Evolutionary conservation across 169 alveolate species (phyloP), one percentile per base, ranked within the genome.

Genomic region (Eimeria tenella): DNA sequence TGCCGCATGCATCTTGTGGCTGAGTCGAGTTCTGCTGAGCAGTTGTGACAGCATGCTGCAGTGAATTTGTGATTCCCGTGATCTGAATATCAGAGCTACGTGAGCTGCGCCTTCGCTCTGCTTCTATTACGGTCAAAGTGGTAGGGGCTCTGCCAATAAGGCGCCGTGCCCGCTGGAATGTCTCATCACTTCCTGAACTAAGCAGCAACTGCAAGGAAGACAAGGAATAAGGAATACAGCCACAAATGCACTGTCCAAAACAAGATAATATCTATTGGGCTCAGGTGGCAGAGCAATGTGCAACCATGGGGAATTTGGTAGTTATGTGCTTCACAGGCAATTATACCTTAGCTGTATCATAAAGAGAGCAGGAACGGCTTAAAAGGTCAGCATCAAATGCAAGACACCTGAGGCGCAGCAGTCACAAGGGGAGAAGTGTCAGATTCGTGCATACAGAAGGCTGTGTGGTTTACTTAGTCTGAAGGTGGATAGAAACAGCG

Each of bases 101-200:
- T 10, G 75, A 5, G 58, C 90, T 83, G 58, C 90, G 90, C 62
- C 90, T 83, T 56, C 90, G 9, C 19, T 83, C 90, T 3, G 55
- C 17, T 75, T 58, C 77, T 25, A 83, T 83, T 7, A 83, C 77
- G 19, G 75, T 58, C 77, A 83, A 5, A 6, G 90, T 56, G 15
- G 90, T 75, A 19, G 90, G 90, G 13, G 65, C 50, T 15, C 90
- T 75, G 15, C 90, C 90, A 17, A 56, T 56, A 4, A 60, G 75
- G n/a, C 90, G 90, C 5, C 90, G 90, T 31, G 90, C 90, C 5
- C 90, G 90, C 70, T 83, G 90, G 19, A 83, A 83, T 55, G 49
- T 83, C 19, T 83, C 77, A 31, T 83, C 90, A 25, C 75, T 83
- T 17, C 90, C 75, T 19, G 90, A 56, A 42, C 53, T 73, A 15